Evolutionary conservation across 1,139 yeast species (phyloP).

Genomic region (Suhomyces bokatorum): DNA sequence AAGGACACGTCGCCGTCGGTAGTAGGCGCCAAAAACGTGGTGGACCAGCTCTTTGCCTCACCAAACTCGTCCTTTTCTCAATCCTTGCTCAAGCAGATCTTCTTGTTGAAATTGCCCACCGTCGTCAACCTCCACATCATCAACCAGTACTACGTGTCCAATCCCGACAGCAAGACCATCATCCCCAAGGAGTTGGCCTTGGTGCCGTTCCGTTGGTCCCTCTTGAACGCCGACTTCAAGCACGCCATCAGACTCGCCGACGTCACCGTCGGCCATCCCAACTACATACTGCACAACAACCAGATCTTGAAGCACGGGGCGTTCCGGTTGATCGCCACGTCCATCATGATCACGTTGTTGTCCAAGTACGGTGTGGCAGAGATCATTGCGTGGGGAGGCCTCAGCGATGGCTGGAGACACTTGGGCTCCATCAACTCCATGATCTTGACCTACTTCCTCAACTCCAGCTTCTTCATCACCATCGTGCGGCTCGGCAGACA

Average conservation of each 20-base stretch:
- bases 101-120: slow-evolving; percentile 38
- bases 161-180: slow-evolving; percentile 25
- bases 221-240: slow-evolving; percentile 60
- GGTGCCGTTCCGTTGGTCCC: slow-evolving; percentile 60
- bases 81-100: slow-evolving; percentile 29
- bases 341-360: slow-evolving; percentile 37
- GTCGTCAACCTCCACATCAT: slow-evolving; percentile 30
- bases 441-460: slow-evolving; percentile 61
- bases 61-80: slow-evolving; percentile 23
- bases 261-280: slow-evolving; percentile 58
- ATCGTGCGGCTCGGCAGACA: slow-evolving; percentile 60
- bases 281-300: slow-evolving; percentile 41
- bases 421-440: slow-evolving; percentile 58
- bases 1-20: slow-evolving; percentile 11
- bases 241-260: slow-evolving; percentile 61
- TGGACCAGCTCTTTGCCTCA: slow-evolving; percentile 21
- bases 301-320: slow-evolving; percentile 31
- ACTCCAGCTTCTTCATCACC: slow-evolving; percentile 60
- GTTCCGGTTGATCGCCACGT: slow-evolving; percentile 31
- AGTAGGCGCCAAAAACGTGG: slow-evolving; percentile 11
- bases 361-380: slow-evolving; percentile 42
- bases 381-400: slow-evolving; percentile 34
- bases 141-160: slow-evolving; percentile 35
- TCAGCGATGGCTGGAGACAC: slow-evolving; percentile 42
- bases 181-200: slow-evolving; percentile 51